These are phyloP conservation scores for Arthrobotrys iridis DNA, from an alignment of 2,329 filamentous ascomycete genomes.

Conservation along the genomic window DNA sequence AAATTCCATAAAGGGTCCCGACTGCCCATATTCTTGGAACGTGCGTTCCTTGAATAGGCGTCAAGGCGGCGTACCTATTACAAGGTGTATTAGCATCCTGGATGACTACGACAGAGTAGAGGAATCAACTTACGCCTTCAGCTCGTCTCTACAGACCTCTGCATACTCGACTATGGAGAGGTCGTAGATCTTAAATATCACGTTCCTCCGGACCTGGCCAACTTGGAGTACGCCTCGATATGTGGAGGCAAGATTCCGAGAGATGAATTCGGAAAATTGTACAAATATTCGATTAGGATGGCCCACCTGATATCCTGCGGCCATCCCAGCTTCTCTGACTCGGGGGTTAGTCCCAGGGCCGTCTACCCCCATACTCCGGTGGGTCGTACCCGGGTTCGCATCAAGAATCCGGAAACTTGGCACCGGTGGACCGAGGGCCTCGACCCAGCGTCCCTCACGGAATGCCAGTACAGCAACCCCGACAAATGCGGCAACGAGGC, in stretches of 20 bases:
- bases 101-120: too few species aligned
- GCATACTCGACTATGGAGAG: conserved; percentile 14
- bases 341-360: background rate
- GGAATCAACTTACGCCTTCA: conserved; percentile 21
- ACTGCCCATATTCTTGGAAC: conserved; percentile 30
- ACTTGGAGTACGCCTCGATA: background rate
- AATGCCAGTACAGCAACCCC: conserved; percentile 5
- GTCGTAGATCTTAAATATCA: conserved; percentile 38
- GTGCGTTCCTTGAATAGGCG: conserved; percentile 10
- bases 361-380: background rate
- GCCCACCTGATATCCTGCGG: background rate
- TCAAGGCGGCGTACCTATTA: conserved; percentile 18
- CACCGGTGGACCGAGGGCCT: background rate
- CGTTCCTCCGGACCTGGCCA: background rate
- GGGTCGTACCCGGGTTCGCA: background rate
- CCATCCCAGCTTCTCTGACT: background rate
- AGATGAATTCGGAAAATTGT: conserved; percentile 9
- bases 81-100: background rate
- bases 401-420: background rate
- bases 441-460: background rate
- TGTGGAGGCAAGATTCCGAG: conserved; percentile 30
- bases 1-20: conserved; percentile 30
- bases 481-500: conserved; percentile 26
- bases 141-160: conserved; percentile 10
- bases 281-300: background rate